Conservation (phyloP, 805 yeast genomes). For the Candida berthetii region DNA sequence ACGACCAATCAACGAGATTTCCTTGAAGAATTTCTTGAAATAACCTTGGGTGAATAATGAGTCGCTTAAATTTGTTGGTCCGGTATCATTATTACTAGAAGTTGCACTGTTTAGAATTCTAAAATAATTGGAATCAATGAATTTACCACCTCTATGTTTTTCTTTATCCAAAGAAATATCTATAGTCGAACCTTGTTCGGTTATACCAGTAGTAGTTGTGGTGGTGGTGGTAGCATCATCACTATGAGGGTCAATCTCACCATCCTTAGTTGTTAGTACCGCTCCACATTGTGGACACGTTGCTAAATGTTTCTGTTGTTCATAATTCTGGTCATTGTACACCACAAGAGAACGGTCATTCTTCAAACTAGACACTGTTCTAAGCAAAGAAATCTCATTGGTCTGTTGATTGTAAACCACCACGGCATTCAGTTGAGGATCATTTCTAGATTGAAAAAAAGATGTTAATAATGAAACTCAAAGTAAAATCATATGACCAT, state of each 20-base stretch:
- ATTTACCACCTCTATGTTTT: not conserved
- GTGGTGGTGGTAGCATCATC: too few species aligned
- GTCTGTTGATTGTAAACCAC: not conserved
- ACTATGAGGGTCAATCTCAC: not conserved
- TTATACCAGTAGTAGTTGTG: not conserved
- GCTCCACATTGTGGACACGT: not conserved
- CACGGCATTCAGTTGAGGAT: not conserved
- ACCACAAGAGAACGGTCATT: not conserved
- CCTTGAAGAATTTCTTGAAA: conserved; percentile 63
- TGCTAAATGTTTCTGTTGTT: not conserved
- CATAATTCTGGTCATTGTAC: not conserved
- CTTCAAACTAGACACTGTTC: not conserved
- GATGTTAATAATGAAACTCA: not conserved
- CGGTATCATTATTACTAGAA: too few species aligned
- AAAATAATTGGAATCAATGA: conserved; percentile 10
- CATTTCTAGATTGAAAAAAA: not conserved
- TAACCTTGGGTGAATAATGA: conserved; percentile 78
- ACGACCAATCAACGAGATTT: conserved; percentile 57
- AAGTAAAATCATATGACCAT: too few species aligned
- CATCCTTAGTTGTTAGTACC: not conserved
- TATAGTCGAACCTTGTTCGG: not conserved
- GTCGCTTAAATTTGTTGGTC: conserved; percentile 30
- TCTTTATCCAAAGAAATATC: not conserved
- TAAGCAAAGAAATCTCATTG: not conserved
- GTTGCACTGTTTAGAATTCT: conserved; percentile 5